Evolutionary conservation across 495 filamentous ascomycete genomes (phyloP).

Genomic region (Penicillium parvum): DNA sequence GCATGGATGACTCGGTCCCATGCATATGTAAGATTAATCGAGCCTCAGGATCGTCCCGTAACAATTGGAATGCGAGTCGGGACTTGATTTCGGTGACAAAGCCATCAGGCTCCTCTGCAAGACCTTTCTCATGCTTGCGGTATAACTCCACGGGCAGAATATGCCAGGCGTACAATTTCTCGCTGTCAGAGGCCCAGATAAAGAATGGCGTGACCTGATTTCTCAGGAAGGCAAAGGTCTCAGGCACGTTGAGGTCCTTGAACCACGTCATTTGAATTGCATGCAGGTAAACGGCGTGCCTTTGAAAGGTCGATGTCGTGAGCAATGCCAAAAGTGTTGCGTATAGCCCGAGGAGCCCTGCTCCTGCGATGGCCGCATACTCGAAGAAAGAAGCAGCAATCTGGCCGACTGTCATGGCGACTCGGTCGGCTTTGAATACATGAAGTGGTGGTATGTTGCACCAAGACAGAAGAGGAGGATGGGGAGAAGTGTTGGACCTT

Average conservation of each 20-base stretch:
- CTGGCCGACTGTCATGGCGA: too few species aligned
- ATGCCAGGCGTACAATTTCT: constrained; percentile 66
- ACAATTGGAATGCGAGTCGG: constrained; percentile 53
- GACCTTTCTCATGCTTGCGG: constrained; percentile 47
- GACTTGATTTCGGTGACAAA: constrained; percentile 51
- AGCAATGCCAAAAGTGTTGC: constrained; percentile 39
- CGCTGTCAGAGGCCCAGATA: constrained; percentile 52
- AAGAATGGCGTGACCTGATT: constrained; percentile 68
- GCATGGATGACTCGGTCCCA: too few species aligned
- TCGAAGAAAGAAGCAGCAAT: too few species aligned
- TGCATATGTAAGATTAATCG: constrained; percentile 53
- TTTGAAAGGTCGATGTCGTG: constrained; percentile 42
- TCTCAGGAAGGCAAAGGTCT: constrained; percentile 44
- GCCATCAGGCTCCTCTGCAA: constrained; percentile 47
- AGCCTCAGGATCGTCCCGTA: constrained; percentile 57
- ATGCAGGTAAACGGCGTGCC: constrained; percentile 46
- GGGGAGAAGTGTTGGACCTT: too few species aligned
- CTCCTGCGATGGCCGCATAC: too few species aligned
- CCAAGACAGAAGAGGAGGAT: too few species aligned
- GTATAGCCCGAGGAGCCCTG: constrained; percentile 37
- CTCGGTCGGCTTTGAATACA: too few species aligned
- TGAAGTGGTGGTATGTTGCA: too few species aligned
- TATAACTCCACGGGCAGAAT: constrained; percentile 64
- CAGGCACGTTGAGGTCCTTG: constrained; percentile 45
- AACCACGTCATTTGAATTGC: constrained; percentile 46